Percentiles rank a stretch among this genome's conserved stretches.
phyloP scores from a whole-genome alignment of 2,329 filamentous ascomycete species.

The Escovopsis sp. region DNA sequence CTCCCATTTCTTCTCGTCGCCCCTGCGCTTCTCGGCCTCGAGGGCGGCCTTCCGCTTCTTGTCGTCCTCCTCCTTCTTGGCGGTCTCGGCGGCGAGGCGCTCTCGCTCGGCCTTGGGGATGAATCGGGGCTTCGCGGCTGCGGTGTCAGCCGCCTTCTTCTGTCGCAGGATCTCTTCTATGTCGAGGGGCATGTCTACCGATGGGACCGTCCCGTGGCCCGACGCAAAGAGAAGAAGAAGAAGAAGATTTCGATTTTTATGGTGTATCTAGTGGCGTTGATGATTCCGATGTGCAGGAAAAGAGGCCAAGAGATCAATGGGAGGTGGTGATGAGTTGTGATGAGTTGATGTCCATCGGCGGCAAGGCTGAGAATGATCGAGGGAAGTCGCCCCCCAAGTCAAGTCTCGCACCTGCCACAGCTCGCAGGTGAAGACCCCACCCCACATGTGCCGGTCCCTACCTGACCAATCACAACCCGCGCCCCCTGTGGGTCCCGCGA shows the following conservation, averaged over 20 bases:
- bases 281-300: not conserved
- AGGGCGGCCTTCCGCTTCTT: slow-evolving; percentile 33
- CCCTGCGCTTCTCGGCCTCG: slow-evolving; percentile 56
- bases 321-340: not conserved
- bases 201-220: not conserved
- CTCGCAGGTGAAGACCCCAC: not conserved
- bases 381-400: too few relatives aligned
- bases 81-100: slow-evolving; percentile 63
- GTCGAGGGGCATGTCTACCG: slow-evolving; percentile 38
- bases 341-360: not conserved
- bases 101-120: slow-evolving; percentile 73
- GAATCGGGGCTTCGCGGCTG: slow-evolving; percentile 77
- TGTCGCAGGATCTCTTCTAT: slow-evolving; percentile 75
- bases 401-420: slow-evolving; percentile 2
- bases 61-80: slow-evolving; percentile 51
- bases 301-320: not conserved
- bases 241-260: too few relatives aligned
- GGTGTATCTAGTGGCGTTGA: not conserved
- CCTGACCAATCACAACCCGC: not conserved
- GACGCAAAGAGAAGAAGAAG: too few relatives aligned
- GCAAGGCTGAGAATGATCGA: slow-evolving; percentile 1
- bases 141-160: slow-evolving; percentile 75
- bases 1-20: slow-evolving; percentile 38
- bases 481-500: not conserved
- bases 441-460: not conserved